Evolutionary conservation across 495 filamentous ascomycete species (phyloP), one percentile per base, ranked within the genome.

Genomic region (Hyaloscypha hepaticicola): DNA sequence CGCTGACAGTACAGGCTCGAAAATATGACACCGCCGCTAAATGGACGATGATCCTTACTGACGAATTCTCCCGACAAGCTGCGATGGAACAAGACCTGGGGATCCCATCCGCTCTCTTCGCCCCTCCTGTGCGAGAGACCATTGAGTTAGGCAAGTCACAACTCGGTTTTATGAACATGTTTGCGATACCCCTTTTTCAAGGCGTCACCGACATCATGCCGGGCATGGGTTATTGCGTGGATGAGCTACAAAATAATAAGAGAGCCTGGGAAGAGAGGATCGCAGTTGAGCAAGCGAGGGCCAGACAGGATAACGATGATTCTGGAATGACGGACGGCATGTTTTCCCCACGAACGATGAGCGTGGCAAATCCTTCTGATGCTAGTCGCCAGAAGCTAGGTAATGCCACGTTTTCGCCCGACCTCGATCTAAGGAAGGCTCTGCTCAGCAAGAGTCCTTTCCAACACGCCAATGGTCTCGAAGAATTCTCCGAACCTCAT

Each of bases 101-200:
- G 8, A 96, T 98, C 71, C 84, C 88, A 53, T 91, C 93, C 1
- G 91, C 93, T 25, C 81, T 98, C 2, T 90, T 96, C 69, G 89
- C 92, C 1, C 88, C 89, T 12, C 94, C 95, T 8, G 89, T 92
- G 66, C 83, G 90, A 55, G 92, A 94, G 59, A 88, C 92, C 58
- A 69, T 92, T 9, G 92, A 93, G 49, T 82, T 97, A n/a, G 89
- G 87, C 58, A 88, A 88, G 33, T 88, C 91, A 14, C 96, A 99
- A 76, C 89, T 96, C 68, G 87, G 89, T 29, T 99, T 99, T 78
- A 97, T 99, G 90, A 95, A 89, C 61, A 83, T 97, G 64, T 98
- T 98, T 72, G 95, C 94, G 24, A 82, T 90, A 38, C 95, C 95
- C 0, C 82, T 99, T 0, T 99, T 99, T 72, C 87, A 92, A 65